Conservation (phyloP, 2,329 filamentous ascomycete genomes). For the Rutstroemia sp. region DNA sequence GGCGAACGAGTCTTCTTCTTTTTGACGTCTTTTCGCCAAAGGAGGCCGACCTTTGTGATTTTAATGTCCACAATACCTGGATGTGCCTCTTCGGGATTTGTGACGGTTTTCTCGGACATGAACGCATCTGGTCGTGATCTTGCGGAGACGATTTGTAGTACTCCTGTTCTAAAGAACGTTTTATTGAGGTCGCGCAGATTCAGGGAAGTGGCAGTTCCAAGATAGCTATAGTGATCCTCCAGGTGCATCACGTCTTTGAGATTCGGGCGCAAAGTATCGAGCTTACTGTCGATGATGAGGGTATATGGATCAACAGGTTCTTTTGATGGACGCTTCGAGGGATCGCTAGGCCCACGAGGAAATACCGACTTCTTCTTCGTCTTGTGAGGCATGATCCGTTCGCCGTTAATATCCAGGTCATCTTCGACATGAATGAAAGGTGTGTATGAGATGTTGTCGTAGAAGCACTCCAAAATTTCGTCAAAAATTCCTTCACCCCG, state of each 20-base stretch:
- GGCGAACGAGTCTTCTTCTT: constrained; percentile 91
- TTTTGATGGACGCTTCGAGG: constrained; percentile 56
- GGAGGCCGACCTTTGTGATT: constrained; percentile 86
- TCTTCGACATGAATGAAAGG: constrained; percentile 98
- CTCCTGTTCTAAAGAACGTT: constrained; percentile 84
- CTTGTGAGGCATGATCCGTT: constrained; percentile 64
- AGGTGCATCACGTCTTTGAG: constrained; percentile 88
- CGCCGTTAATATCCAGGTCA: constrained; percentile 71
- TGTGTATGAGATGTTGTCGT: constrained; percentile 97
- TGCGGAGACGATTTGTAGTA: constrained; percentile 91
- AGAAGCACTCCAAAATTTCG: constrained; percentile 91
- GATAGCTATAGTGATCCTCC: constrained; percentile 86
- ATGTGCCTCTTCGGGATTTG: constrained; percentile 78
- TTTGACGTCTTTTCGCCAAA: constrained; percentile 92
- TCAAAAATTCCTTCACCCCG: constrained; percentile 86
- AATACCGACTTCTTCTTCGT: constrained; percentile 61
- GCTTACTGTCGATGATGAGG: constrained; percentile 81
- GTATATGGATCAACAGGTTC: constrained; percentile 95
- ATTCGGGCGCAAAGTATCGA: constrained; percentile 75
- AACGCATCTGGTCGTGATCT: constrained; percentile 92
- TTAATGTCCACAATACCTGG: constrained; percentile 96
- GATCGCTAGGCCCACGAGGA: constrained; percentile 55
- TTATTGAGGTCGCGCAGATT: constrained; percentile 78
- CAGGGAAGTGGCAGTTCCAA: constrained; percentile 66
- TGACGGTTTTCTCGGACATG: constrained; percentile 77